Evolutionary conservation across 805 yeast genomes (phyloP).

Genomic region (Wickerhamiella siamensis): DNA sequence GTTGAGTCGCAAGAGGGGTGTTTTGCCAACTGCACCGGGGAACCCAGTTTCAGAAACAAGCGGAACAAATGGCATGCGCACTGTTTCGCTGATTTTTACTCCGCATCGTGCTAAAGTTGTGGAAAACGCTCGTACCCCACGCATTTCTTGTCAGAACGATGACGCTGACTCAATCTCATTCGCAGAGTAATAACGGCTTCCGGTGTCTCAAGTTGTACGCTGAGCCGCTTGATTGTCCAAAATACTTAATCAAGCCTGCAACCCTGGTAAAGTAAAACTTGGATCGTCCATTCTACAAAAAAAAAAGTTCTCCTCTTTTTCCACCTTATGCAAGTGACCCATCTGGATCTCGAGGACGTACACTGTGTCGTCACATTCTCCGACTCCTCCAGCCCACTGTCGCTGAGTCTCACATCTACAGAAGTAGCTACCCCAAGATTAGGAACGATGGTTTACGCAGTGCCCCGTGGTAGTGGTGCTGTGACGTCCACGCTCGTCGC

Average conservation of each 20-base stretch:
- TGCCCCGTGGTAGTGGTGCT: slow-evolving; percentile 8
- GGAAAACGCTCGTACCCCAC: neutral
- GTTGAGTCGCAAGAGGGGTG: slow-evolving; percentile 61
- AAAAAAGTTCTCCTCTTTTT: no score
- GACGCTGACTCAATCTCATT: neutral
- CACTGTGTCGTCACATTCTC: slow-evolving; percentile 1
- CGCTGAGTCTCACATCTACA: slow-evolving; percentile 8
- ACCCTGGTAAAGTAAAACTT: no score
- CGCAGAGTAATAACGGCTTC: no score
- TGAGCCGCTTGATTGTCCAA: no score
- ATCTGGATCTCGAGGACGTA: neutral
- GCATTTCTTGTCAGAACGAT: neutral
- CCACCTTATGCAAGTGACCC: neutral
- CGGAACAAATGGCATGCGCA: slow-evolving; percentile 40
- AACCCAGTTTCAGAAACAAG: slow-evolving; percentile 53
- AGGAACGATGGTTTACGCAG: slow-evolving; percentile 18
- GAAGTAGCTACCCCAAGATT: slow-evolving; percentile 4
- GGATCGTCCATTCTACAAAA: no score
- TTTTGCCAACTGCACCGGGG: slow-evolving; percentile 81
- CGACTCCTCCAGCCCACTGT: slow-evolving; percentile 9
- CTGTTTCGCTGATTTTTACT: neutral
- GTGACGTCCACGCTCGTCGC: slow-evolving; percentile 9
- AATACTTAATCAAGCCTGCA: no score
- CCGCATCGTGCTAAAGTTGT: neutral
- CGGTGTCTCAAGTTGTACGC: no score